A percentile compares a stretch with the other conserved stretches of the same genome.
Conservation (phyloP, 177 flowering plant genomes). For the Vitis hybrid region DNA sequence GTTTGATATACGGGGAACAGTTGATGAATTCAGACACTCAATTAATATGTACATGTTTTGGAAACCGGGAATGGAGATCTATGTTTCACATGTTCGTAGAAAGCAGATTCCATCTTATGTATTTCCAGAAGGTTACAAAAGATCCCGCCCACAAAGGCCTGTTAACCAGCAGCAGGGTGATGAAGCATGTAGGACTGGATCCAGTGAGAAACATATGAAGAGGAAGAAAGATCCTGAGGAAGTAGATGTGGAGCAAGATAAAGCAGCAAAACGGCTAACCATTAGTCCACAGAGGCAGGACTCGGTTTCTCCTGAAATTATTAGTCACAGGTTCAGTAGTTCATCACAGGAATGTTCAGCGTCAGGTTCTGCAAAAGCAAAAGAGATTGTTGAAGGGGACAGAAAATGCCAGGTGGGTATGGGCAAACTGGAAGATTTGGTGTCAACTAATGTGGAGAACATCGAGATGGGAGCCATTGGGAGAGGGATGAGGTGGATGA, state of each 20-base stretch:
- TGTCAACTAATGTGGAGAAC: background rate
- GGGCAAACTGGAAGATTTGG: background rate
- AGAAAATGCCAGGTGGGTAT: constrained; percentile 7
- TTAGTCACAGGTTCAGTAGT: constrained; percentile 10
- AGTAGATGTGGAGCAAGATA: constrained; percentile 18
- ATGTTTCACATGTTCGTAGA: constrained; percentile 78
- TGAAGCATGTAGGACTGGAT: constrained; percentile 16
- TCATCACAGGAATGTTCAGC: constrained; percentile 6
- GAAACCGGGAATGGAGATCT: constrained; percentile 89
- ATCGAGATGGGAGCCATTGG: background rate
- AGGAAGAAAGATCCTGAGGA: constrained; percentile 37
- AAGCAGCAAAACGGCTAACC: constrained; percentile 34
- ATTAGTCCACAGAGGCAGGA: constrained; percentile 34
- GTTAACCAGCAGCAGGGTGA: constrained; percentile 26
- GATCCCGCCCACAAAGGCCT: constrained; percentile 49
- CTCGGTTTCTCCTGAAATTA: constrained; percentile 36
- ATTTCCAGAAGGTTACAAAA: constrained; percentile 68
- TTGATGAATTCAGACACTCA: constrained; percentile 71
- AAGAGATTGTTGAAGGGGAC: background rate
- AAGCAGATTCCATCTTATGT: constrained; percentile 73
- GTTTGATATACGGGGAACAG: constrained; percentile 82
- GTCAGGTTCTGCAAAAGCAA: background rate
- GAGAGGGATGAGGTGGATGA: background rate
- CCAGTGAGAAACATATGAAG: constrained; percentile 32
- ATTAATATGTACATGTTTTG: constrained; percentile 67